Evolutionary conservation across 345 rosid species (phyloP).

Genomic region (Balakata baccata): DNA sequence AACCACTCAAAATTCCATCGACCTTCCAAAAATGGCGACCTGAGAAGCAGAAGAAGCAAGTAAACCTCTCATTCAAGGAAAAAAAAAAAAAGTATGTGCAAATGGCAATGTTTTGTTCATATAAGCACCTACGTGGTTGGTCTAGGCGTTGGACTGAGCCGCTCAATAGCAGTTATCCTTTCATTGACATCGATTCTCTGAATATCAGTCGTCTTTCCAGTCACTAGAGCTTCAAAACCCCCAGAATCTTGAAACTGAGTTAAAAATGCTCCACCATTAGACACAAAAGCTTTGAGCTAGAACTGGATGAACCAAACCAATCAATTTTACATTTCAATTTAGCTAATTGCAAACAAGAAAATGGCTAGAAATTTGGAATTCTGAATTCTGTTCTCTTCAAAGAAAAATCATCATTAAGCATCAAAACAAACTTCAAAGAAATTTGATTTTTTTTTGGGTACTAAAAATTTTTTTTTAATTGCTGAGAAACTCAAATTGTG

Average conservation of each 20-base stretch:
- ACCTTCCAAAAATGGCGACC: slow-evolving; percentile 94
- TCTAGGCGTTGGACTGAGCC: slow-evolving; percentile 84
- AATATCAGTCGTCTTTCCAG: slow-evolving; percentile 62
- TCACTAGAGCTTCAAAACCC: slow-evolving; percentile 75
- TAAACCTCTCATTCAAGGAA: slow-evolving; percentile 19
- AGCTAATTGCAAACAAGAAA: background rate
- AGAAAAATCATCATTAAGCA: background rate
- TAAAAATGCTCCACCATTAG: background rate
- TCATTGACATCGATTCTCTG: slow-evolving; percentile 91
- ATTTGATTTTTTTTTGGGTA: too few species aligned
- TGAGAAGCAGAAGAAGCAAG: slow-evolving; percentile 57
- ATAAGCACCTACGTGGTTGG: slow-evolving; percentile 79
- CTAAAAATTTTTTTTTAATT: too few species aligned
- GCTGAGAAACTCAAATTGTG: background rate
- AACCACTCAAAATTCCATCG: slow-evolving; percentile 96
- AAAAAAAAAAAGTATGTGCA: background rate
- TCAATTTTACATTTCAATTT: background rate
- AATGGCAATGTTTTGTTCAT: slow-evolving; percentile 4
- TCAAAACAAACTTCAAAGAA: too few species aligned
- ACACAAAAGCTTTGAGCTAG: background rate
- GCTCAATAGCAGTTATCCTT: slow-evolving; percentile 76
- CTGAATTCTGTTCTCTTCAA: background rate
- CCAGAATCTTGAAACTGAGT: slow-evolving; percentile 63
- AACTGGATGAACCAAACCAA: background rate
- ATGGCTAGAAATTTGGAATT: background rate